Conservation (phyloP, 345 rosid species). For the Salix viminalis region DNA sequence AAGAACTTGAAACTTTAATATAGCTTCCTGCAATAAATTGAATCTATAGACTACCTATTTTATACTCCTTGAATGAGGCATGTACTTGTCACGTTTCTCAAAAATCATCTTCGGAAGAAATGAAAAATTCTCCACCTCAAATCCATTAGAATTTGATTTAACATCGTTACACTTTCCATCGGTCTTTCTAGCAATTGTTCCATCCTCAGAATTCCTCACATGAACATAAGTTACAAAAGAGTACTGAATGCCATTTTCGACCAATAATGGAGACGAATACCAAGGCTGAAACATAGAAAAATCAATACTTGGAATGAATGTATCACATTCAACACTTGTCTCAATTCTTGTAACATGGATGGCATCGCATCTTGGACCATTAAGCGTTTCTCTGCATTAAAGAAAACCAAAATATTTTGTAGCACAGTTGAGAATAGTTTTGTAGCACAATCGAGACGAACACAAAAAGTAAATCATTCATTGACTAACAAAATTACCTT, state of each 20-base stretch:
- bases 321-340: conserved; percentile 64
- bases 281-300: conserved; percentile 60
- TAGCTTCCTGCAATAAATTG: not conserved
- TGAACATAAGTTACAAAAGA: conserved; percentile 71
- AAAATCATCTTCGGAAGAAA: conserved; percentile 64
- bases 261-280: conserved; percentile 59
- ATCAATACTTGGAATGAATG: conserved; percentile 66
- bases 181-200: not conserved
- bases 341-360: conserved; percentile 81
- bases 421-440: not conserved
- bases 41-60: not conserved
- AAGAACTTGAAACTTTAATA: not conserved
- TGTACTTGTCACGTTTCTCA: conserved; percentile 65
- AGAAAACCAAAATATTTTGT: not conserved
- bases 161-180: not conserved
- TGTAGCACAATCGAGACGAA: no score
- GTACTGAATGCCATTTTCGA: conserved; percentile 54
- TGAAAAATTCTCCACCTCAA: conserved; percentile 49
- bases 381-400: conserved; percentile 60
- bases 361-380: conserved; percentile 70
- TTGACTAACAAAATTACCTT: conserved; percentile 36
- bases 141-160: conserved; percentile 2
- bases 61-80: conserved; percentile 22
- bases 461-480: not conserved
- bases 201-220: conserved; percentile 37